Evolutionary conservation across 176 grass and related monocot species (phyloP).

Genomic region (Melocanna baccifera): DNA sequence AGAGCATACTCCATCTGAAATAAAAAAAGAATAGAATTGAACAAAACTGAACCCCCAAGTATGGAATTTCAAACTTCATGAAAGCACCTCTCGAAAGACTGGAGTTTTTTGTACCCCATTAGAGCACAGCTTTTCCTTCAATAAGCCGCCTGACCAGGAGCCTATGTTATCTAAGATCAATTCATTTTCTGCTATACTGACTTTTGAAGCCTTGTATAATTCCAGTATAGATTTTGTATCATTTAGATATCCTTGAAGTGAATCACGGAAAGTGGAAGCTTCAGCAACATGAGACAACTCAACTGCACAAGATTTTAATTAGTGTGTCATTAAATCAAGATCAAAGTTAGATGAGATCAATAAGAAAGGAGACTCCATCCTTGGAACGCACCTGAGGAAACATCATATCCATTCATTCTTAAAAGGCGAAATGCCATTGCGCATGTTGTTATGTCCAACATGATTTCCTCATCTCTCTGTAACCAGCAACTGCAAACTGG

Average conservation of each 20-base stretch:
- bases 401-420: conserved; percentile 63
- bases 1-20: conserved; percentile 66
- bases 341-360: background rate
- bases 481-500: conserved; percentile 67
- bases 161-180: conserved; percentile 54
- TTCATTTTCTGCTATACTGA: conserved; percentile 51
- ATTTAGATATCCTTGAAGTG: conserved; percentile 67
- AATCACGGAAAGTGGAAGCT: conserved; percentile 38
- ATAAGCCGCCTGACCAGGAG: conserved; percentile 57
- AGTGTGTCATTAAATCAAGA: background rate
- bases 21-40: background rate
- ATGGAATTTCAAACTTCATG: background rate
- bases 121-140: conserved; percentile 42
- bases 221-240: conserved; percentile 65
- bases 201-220: conserved; percentile 77
- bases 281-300: conserved; percentile 46
- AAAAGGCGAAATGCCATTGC: conserved; percentile 77
- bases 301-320: conserved; percentile 39
- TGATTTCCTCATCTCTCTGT: conserved; percentile 58
- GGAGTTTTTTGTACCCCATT: background rate
- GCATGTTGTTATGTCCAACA: conserved; percentile 50
- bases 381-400: conserved; percentile 57
- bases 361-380: background rate
- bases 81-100: conserved; percentile 43
- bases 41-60: background rate